Conservation (phyloP, 2,329 filamentous ascomycete genomes). For the Penicillium sp. region DNA sequence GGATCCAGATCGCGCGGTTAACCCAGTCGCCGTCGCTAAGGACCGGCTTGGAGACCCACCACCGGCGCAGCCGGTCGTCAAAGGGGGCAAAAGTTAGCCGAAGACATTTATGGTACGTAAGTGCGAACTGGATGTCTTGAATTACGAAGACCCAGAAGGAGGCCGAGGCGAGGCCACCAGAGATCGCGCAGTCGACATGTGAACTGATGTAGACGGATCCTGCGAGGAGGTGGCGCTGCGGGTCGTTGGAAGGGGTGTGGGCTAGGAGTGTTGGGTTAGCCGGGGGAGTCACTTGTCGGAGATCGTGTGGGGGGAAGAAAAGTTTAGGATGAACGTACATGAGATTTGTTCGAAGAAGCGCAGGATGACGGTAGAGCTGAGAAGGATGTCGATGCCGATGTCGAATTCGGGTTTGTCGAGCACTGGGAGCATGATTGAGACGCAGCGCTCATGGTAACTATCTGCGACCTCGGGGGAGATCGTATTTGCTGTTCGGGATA, state of each 20-base stretch:
- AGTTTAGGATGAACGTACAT: conserved; percentile 25
- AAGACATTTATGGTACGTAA: conserved; percentile 37
- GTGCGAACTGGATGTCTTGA: conserved; percentile 41
- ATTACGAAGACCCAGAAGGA: conserved; percentile 43
- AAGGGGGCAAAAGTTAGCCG: conserved; percentile 37
- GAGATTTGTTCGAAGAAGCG: conserved; percentile 43
- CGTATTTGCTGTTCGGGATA: conserved; percentile 35
- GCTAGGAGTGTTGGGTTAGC: conserved; percentile 21
- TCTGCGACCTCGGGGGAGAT: conserved; percentile 35
- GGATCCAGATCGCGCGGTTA: conserved; percentile 37
- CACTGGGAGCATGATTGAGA: conserved; percentile 39
- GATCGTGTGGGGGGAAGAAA: conserved; percentile 2
- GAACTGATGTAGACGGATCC: conserved; percentile 42
- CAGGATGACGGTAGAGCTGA: conserved; percentile 40
- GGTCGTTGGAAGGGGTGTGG: conserved; percentile 37
- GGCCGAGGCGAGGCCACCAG: conserved; percentile 37
- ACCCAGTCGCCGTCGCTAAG: conserved; percentile 39
- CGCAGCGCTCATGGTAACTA: conserved; percentile 40
- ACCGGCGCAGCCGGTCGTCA: conserved; percentile 32
- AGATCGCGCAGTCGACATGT: conserved; percentile 38
- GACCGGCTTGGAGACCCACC: conserved; percentile 30
- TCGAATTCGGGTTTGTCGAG: conserved; percentile 36
- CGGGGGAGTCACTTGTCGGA: background rate
- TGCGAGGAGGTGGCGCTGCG: conserved; percentile 39
- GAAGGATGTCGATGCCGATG: conserved; percentile 38